phyloP scores from a whole-genome alignment of 108 stramenopile species.

The Cyclotella choctawhatcheeana region DNA sequence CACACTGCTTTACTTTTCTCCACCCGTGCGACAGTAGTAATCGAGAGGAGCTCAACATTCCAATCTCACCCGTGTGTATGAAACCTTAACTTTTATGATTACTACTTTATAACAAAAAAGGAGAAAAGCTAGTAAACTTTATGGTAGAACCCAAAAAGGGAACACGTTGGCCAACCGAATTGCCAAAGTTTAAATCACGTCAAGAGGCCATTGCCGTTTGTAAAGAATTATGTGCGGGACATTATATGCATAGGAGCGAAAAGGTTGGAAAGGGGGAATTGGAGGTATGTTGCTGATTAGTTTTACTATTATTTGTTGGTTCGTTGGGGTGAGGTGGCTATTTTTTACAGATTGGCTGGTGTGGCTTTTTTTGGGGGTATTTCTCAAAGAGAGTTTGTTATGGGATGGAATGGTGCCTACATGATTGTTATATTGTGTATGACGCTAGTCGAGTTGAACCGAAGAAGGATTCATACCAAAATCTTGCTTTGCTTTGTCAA shows the following conservation, averaged over 20 bases:
- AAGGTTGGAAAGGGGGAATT: slow-evolving; percentile 93
- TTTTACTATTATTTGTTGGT: too few species aligned
- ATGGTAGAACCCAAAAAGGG: slow-evolving; percentile 92
- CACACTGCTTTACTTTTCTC: not conserved
- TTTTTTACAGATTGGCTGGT: too few species aligned
- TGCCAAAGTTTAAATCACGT: slow-evolving; percentile 84
- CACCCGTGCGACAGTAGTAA: too few species aligned
- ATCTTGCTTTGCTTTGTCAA: too few species aligned
- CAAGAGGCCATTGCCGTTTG: slow-evolving; percentile 86
- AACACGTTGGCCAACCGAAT: slow-evolving; percentile 87
- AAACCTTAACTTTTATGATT: not conserved
- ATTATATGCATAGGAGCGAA: slow-evolving; percentile 93
- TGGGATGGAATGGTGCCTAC: too few species aligned
- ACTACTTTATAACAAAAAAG: slow-evolving; percentile 39
- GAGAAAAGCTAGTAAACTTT: slow-evolving; percentile 95
- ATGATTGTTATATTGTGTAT: too few species aligned
- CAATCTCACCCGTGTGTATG: not conserved
- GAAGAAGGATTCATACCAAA: too few species aligned
- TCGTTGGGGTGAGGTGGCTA: too few species aligned
- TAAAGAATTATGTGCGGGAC: slow-evolving; percentile 82
- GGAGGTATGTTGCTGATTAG: slow-evolving; percentile 57
- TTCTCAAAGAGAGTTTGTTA: too few species aligned
- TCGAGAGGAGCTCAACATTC: not conserved
- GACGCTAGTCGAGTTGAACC: too few species aligned
- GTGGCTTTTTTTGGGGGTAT: too few species aligned